Base-by-base conservation (phyloP, 2,329 filamentous ascomycete species). In the Bipolaris cookei region DNA sequence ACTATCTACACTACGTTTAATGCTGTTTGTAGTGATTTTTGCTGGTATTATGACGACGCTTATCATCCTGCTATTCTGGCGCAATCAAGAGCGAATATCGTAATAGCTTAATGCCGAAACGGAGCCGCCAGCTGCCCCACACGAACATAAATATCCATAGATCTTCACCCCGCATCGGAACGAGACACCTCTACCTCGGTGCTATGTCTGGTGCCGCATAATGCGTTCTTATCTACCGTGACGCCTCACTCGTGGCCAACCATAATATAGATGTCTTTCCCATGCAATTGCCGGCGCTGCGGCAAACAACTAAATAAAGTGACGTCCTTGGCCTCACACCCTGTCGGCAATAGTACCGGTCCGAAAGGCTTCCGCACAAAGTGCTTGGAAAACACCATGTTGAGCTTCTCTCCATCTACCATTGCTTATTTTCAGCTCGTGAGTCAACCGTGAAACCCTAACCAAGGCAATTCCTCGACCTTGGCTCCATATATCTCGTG, bases 321-420 rank as follows among this genome's bases (percentile, higher is more conserved):
- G 43, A 46, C 43, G 18, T 46, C 6, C 20, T 14, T 34, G 20
- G 30, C 14, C 28, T n/a, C 13, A 23, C 18, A 13, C 30, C 6
- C 30, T 6, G 21, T 46, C 30, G 28, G 28, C 8, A n/a, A 46
- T 35, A 46, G 34, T 30, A 30, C 28, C 16, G 28, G 16, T 20
- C 43, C 18, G 43, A 35, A 54, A 59, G 47, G 50, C 42, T 41
- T 10, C 10, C 52, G 52, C 44, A 34, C 51, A 50, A 54, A 41
- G 51, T 58, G 21, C 51, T 45, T 20, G 18, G n/a, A 14, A 5
- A 28, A 20, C 3, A 30, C 30, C 14, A 11, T n/a, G 7, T 35
- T n/a, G 11, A 18, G 18, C 30, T 23, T 34, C 28, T n/a, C 13
- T n/a, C 21, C 16, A 16, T n/a, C 16, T 6, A 46, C n/a, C 5